phyloP scores from a whole-genome alignment of 2,329 filamentous ascomycete genomes.

The Pestalotiopsis sp. region DNA sequence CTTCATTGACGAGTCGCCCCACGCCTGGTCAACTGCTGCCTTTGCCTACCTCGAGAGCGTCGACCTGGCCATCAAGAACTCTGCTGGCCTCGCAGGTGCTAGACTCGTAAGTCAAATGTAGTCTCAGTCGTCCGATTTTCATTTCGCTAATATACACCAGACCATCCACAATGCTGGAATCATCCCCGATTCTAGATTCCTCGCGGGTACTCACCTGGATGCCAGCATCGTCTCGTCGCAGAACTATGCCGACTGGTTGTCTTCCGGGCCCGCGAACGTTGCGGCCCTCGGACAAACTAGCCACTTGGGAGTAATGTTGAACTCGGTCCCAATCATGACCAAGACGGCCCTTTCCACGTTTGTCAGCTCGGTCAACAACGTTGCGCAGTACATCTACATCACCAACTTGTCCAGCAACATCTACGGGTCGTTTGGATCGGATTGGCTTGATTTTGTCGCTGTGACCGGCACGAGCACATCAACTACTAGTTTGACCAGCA shows the following conservation, averaged over 20 bases:
- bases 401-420: not conserved
- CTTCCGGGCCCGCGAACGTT: not conserved
- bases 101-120: not conserved
- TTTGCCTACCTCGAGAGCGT: not conserved
- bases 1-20: slow-evolving; percentile 41
- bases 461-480: not conserved
- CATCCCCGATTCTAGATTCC: not conserved
- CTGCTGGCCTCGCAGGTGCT: not conserved
- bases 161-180: not conserved
- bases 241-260: not conserved
- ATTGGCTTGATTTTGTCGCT: not conserved
- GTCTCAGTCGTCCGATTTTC: not conserved
- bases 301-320: not conserved
- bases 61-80: not conserved
- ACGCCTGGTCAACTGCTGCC: slow-evolving; percentile 19
- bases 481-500: not conserved
- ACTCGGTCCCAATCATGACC: not conserved
- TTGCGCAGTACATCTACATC: not conserved
- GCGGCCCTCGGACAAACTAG: not conserved
- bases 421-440: not conserved
- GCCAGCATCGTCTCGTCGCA: not conserved
- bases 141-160: not conserved
- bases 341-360: not conserved
- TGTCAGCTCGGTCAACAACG: not conserved
- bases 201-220: not conserved